A percentile compares a stretch with the other conserved stretches of the same genome.
Conservation (phyloP, 208 protist genomes). For the Trypanosoma platydactyli region DNA sequence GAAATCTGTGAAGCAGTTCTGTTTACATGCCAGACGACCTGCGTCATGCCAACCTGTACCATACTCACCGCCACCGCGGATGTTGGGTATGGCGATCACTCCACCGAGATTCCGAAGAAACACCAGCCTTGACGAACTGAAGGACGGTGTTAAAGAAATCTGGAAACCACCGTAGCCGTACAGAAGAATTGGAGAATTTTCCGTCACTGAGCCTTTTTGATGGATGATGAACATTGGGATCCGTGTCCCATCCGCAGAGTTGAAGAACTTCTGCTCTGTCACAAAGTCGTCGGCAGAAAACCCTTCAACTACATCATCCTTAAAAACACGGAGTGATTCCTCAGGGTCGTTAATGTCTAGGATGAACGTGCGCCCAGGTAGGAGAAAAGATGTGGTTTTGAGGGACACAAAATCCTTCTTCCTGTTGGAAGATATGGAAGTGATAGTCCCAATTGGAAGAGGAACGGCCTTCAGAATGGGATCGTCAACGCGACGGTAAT, state of each 20-base stretch:
- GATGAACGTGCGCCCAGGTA: conserved; percentile 80
- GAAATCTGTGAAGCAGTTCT: conserved; percentile 92
- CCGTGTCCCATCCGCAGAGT: conserved; percentile 86
- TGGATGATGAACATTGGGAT: conserved; percentile 95
- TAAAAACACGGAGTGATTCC: conserved; percentile 59
- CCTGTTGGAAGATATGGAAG: conserved; percentile 44
- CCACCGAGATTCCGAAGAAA: conserved; percentile 85
- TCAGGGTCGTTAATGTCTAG: conserved; percentile 74
- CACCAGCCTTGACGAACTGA: conserved; percentile 68
- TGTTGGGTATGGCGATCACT: conserved; percentile 91
- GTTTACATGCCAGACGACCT: conserved; percentile 75
- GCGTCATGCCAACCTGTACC: conserved; percentile 93
- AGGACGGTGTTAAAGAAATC: conserved; percentile 85
- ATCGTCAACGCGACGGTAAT: conserved; percentile 62
- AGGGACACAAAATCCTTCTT: conserved; percentile 83
- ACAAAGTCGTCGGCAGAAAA: conserved; percentile 69
- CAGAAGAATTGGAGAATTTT: conserved; percentile 77
- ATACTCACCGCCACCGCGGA: conserved; percentile 95
- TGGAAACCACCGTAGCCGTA: conserved; percentile 96
- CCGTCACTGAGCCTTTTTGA: conserved; percentile 61
- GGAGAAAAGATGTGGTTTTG: conserved; percentile 91
- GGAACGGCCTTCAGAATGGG: conserved; percentile 43
- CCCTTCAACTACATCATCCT: conserved; percentile 72
- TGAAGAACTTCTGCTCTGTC: conserved; percentile 91
- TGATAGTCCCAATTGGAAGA: conserved; percentile 81